These are phyloP conservation scores for Suhomyces bribrorum DNA, from an alignment of 1,139 yeast genomes.

Conservation along the genomic window DNA sequence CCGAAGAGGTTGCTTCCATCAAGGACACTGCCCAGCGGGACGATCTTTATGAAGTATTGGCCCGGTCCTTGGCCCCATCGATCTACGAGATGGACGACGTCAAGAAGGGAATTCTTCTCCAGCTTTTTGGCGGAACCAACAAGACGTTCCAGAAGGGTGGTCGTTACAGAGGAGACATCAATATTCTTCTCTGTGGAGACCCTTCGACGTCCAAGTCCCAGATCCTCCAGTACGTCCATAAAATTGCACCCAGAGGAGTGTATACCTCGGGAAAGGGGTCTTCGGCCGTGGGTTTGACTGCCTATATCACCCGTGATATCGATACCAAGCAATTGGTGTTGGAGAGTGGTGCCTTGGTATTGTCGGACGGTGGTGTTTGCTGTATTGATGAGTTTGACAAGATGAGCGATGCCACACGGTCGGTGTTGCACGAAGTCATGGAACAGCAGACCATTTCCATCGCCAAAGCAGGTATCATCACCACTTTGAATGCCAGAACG, in stretches of 20 bases:
- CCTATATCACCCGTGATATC: conserved; percentile 90
- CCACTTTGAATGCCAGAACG: conserved; percentile 94
- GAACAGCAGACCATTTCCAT: conserved; percentile 98
- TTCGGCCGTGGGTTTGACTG: conserved; percentile 98
- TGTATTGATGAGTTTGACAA: conserved; percentile 99
- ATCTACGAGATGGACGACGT: conserved; percentile 96
- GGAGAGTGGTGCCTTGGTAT: conserved; percentile 94
- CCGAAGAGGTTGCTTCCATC: conserved; percentile 68
- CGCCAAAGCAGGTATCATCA: conserved; percentile 97
- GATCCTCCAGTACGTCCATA: conserved; percentile 88
- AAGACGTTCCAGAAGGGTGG: conserved; percentile 90
- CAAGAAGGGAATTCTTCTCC: conserved; percentile 89
- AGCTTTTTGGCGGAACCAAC: conserved; percentile 93
- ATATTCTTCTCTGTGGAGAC: conserved; percentile 90
- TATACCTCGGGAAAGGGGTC: conserved; percentile 99
- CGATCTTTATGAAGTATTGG: conserved; percentile 83
- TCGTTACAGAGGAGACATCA: conserved; percentile 92
- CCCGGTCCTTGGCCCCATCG: conserved; percentile 93
- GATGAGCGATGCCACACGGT: conserved; percentile 92
- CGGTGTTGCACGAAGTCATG: conserved; percentile 97
- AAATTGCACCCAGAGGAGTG: conserved; percentile 96
- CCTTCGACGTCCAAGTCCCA: conserved; percentile 98
- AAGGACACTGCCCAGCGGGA: conserved; percentile 61
- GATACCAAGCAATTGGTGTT: conserved; percentile 91
- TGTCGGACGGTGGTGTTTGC: conserved; percentile 98